phyloP scores from a whole-genome alignment of 345 rosid species.

The Stellera chamaejasme region DNA sequence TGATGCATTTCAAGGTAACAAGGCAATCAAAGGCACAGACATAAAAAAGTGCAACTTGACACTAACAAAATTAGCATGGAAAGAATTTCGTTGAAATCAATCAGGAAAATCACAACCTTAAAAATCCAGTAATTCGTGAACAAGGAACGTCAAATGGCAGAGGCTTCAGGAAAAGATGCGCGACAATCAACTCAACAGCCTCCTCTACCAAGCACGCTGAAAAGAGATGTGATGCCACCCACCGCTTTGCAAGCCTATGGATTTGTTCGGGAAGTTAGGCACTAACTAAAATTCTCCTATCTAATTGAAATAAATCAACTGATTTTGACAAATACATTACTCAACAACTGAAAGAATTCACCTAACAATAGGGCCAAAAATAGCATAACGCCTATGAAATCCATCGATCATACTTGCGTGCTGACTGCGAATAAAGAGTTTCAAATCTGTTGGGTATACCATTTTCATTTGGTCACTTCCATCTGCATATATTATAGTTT shows the following conservation, averaged over 20 bases:
- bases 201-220: conserved; percentile 88
- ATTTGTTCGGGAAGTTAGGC: conserved; percentile 6
- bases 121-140: conserved; percentile 78
- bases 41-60: no score
- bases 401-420: conserved; percentile 98
- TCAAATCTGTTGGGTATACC: conserved; percentile 55
- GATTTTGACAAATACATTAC: conserved; percentile 7
- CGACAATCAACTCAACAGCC: conserved; percentile 79
- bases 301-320: neutral
- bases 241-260: conserved; percentile 87
- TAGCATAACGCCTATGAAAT: conserved; percentile 52
- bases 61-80: neutral
- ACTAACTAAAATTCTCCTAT: neutral
- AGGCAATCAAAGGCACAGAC: no score
- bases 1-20: no score
- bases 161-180: conserved; percentile 68
- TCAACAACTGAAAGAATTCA: conserved; percentile 15
- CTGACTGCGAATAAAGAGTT: conserved; percentile 62
- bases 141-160: conserved; percentile 70
- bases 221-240: conserved; percentile 89
- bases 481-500: conserved; percentile 28
- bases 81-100: no score
- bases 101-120: conserved; percentile 42
- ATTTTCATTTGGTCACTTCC: conserved; percentile 41
- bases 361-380: conserved; percentile 78